These are phyloP conservation scores for Stylosanthes scabra DNA, from an alignment of 331 rosid species.

Conservation along the genomic window DNA sequence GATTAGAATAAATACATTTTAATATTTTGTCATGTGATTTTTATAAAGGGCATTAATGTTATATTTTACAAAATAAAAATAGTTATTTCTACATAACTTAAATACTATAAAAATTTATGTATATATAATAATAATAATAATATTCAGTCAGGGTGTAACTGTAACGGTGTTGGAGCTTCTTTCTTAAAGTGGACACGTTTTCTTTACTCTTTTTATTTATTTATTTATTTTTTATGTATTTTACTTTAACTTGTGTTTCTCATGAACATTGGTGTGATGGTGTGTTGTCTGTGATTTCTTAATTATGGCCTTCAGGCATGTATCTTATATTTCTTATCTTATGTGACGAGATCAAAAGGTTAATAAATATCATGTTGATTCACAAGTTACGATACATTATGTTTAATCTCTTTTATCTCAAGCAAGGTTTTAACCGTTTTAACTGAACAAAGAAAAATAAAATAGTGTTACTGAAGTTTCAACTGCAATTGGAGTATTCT, in stretches of 20 bases:
- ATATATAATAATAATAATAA: too few species aligned
- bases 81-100: too few species aligned
- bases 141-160: too few species aligned
- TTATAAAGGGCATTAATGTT: background rate
- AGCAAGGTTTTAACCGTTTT: background rate
- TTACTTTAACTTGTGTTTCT: slow-evolving; percentile 14
- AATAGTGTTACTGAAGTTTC: background rate
- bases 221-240: too few species aligned
- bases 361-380: background rate
- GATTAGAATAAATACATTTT: too few species aligned
- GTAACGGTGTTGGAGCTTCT: background rate
- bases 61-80: too few species aligned
- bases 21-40: too few species aligned
- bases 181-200: slow-evolving; percentile 41
- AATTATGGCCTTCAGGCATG: background rate
- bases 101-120: too few species aligned
- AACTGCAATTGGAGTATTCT: background rate
- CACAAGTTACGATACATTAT: background rate
- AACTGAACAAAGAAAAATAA: too few species aligned
- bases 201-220: background rate
- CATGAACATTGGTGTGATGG: slow-evolving; percentile 46
- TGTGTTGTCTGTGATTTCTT: slow-evolving; percentile 39
- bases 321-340: background rate
- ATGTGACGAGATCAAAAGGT: background rate
- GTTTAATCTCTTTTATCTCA: background rate